Conservation (phyloP, 257 asterid genomes). For the Agastache rugosa region DNA sequence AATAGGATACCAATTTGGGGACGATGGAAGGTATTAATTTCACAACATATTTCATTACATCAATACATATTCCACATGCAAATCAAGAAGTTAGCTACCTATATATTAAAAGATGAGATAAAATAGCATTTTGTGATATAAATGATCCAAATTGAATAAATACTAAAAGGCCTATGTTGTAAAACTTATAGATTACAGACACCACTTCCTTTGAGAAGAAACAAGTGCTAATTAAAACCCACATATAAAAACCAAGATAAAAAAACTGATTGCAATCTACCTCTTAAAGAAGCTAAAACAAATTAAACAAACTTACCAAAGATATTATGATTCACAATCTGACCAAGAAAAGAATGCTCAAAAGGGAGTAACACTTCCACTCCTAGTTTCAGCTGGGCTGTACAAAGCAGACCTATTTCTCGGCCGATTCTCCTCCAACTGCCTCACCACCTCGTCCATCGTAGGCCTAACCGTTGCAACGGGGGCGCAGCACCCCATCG, state of each 20-base stretch:
- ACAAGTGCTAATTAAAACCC: constrained; percentile 25
- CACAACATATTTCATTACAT: too few species aligned
- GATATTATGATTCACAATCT: constrained; percentile 36
- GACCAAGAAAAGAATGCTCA: constrained; percentile 44
- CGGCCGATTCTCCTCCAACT: constrained; percentile 97
- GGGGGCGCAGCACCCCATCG: constrained; percentile 99
- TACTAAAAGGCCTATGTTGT: constrained; percentile 15
- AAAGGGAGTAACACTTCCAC: constrained; percentile 97
- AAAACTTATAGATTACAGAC: constrained; percentile 30
- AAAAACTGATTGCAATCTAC: constrained; percentile 14
- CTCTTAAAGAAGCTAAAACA: constrained; percentile 15
- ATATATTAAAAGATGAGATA: neutral
- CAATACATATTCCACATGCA: neutral
- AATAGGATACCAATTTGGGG: too few species aligned
- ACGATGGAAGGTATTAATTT: too few species aligned
- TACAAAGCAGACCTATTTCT: constrained; percentile 91
- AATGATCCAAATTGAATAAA: constrained; percentile 27
- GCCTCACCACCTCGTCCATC: constrained; percentile 95
- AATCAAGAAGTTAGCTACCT: neutral
- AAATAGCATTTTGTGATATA: neutral
- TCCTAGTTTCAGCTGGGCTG: constrained; percentile 97
- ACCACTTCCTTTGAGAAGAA: constrained; percentile 31
- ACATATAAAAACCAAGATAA: constrained; percentile 28
- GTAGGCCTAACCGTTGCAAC: constrained; percentile 84
- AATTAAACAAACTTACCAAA: constrained; percentile 29